Percentiles rank a stretch among this genome's conserved stretches.
These are phyloP conservation scores for Auriscalpium vulgare DNA, from an alignment of 768 basidiomycete genomes.

Conservation along the genomic window DNA sequence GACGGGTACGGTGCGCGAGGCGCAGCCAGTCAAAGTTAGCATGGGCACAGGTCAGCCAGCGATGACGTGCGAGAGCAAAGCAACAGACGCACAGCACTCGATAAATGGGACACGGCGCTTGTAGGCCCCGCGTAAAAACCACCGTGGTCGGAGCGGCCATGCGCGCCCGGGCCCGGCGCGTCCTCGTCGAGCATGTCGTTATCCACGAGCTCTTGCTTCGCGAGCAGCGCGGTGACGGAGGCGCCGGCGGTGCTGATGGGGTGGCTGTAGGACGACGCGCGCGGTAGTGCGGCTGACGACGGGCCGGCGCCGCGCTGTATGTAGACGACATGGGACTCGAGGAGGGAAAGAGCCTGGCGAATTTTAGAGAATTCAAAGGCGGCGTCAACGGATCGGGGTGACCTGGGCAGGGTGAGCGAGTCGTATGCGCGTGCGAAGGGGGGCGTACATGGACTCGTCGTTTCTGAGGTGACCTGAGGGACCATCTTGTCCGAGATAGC, in stretches of 20 bases:
- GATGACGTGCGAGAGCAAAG: slow-evolving; percentile 20
- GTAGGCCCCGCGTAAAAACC: slow-evolving; percentile 79
- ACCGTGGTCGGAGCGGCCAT: slow-evolving; percentile 55
- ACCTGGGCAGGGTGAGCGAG: slow-evolving; percentile 1
- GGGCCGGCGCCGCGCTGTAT: slow-evolving; percentile 5
- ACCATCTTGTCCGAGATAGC: slow-evolving; percentile 68
- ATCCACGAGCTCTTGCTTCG: slow-evolving; percentile 1
- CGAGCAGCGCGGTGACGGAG: not conserved
- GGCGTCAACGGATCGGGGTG: slow-evolving; percentile 43
- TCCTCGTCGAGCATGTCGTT: slow-evolving; percentile 34
- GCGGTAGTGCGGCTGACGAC: slow-evolving; percentile 17
- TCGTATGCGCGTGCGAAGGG: slow-evolving; percentile 8
- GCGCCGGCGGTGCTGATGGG: slow-evolving; percentile 23
- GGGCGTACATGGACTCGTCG: slow-evolving; percentile 39
- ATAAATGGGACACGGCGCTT: slow-evolving; percentile 60
- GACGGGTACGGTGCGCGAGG: no score
- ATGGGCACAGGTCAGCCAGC: slow-evolving; percentile 33
- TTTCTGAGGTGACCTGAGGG: slow-evolving; percentile 43
- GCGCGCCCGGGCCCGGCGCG: slow-evolving; percentile 52
- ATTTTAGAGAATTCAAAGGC: slow-evolving; percentile 60
- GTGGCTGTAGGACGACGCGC: slow-evolving; percentile 8
- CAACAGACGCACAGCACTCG: slow-evolving; percentile 39
- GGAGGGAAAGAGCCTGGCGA: slow-evolving; percentile 57
- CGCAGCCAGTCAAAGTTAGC: slow-evolving; percentile 5
- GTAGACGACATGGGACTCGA: slow-evolving; percentile 51